phyloP scores from a whole-genome alignment of 352 stramenopile genomes.

The Peronospora destructor region DNA sequence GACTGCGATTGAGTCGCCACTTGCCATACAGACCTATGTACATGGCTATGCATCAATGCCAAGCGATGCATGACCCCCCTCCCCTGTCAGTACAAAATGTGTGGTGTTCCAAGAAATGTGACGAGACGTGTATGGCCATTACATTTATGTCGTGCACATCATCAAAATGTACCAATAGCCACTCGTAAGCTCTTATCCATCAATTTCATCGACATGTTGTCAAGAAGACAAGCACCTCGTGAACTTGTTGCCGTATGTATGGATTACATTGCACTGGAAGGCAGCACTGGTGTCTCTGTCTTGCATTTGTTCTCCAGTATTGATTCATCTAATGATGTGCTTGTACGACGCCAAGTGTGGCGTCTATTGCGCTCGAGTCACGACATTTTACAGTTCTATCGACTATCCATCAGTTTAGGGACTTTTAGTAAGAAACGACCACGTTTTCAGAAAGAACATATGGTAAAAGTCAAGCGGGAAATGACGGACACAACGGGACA shows the following conservation, averaged over 20 bases:
- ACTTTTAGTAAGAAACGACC: conserved; percentile 49
- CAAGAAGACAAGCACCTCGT: conserved; percentile 17
- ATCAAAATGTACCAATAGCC: not conserved
- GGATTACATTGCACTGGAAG: conserved; percentile 60
- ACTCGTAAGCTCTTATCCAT: conserved; percentile 1
- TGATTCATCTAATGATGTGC: conserved; percentile 34
- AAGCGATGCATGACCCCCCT: too few relatives aligned
- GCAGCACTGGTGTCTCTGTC: conserved; percentile 36
- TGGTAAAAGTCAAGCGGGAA: conserved; percentile 21
- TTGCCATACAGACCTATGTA: not conserved
- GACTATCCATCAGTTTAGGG: not conserved
- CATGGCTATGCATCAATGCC: too few relatives aligned
- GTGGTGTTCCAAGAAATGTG: too few relatives aligned
- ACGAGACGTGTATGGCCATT: too few relatives aligned
- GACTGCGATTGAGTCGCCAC: conserved; percentile 5
- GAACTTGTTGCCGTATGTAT: conserved; percentile 52
- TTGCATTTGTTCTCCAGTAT: conserved; percentile 34
- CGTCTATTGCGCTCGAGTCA: conserved; percentile 34
- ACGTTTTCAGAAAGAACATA: conserved; percentile 20
- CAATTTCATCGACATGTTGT: conserved; percentile 16
- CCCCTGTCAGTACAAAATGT: too few relatives aligned
- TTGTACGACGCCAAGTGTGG: conserved; percentile 51
- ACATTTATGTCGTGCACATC: not conserved
- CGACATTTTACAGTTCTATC: conserved; percentile 50
- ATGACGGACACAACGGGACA: conserved; percentile 3